phyloP scores from a whole-genome alignment of 176 grass and related monocot genomes.

The Pontederia crassipes region DNA sequence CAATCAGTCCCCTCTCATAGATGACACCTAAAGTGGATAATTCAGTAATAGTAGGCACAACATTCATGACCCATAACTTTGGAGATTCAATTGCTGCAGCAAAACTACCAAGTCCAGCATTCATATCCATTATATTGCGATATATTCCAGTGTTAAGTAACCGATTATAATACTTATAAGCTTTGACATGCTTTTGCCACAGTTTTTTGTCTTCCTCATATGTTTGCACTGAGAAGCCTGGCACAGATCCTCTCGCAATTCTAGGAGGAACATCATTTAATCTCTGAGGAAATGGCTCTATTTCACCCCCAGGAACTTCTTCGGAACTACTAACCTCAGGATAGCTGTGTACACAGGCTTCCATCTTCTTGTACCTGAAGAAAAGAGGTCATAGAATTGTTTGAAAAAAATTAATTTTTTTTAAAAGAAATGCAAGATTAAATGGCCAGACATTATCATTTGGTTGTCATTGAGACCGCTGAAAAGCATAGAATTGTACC shows the following conservation, averaged over 20 bases:
- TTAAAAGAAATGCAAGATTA: too few relatives aligned
- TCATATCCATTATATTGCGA: conserved; percentile 92
- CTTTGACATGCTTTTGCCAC: conserved; percentile 61
- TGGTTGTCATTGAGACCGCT: neutral
- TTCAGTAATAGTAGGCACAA: conserved; percentile 56
- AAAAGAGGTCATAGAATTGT: too few relatives aligned
- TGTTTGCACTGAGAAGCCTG: conserved; percentile 32
- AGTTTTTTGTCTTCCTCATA: conserved; percentile 49
- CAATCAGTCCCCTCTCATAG: conserved; percentile 77
- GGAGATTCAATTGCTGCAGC: conserved; percentile 61
- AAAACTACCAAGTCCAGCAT: conserved; percentile 71
- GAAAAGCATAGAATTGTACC: conserved; percentile 27
- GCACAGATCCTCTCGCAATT: conserved; percentile 27
- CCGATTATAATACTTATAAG: conserved; percentile 54
- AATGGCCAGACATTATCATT: too few relatives aligned
- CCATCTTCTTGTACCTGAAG: conserved; percentile 85
- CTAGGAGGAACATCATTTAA: conserved; percentile 44
- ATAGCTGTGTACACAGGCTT: conserved; percentile 37
- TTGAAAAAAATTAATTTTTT: too few relatives aligned
- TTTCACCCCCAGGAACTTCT: conserved; percentile 26
- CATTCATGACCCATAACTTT: conserved; percentile 90
- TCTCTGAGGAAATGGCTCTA: conserved; percentile 50
- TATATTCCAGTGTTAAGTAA: conserved; percentile 44
- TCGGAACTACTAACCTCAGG: conserved; percentile 15
- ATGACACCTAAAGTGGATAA: conserved; percentile 50